Evolutionary conservation across 805 yeast genomes (phyloP), one percentile per base, ranked within the genome.

Genomic region (Komagataella kurtzmanii): DNA sequence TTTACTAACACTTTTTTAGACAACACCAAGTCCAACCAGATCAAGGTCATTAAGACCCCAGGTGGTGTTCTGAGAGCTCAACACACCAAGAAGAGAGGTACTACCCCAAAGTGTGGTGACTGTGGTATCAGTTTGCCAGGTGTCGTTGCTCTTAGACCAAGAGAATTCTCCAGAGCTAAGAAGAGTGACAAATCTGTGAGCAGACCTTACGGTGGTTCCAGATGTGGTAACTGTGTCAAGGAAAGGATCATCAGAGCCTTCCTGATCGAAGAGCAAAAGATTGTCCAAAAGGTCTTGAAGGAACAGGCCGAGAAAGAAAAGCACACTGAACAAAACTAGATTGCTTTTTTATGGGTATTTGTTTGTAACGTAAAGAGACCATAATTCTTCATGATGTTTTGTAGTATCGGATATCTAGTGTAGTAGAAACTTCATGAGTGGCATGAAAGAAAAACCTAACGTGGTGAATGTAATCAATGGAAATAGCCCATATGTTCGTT

Each of bases 21-120:
- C 96, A 93, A 93, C 96, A 90, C 99, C 85, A 85, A 84, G 77
- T 93, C 99, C 67, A 93, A 93, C 96, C 88, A 86, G 82, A 91
- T 93, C 82, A 91, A 87, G 90, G 95, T 91, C 77, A 96, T 91
- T 69, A 93, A 91, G 88, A 93, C 99, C 78, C 99, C 99, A 77
- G 99, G 99, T 83, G 98, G 98, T 73, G 85, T 85, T 77, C 84
- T 93, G 77, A 84, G 89, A 73, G 96, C 96, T 72, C 97, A 90
- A 77, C 99, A 93, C 81, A 80, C 88, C 71, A 88, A 88, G 85
- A 89, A 89, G 83, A 70, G 70, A 64, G 96, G 88, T 68, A 72
- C 95, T 68, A 82, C 88, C 78, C 85, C 84, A 71, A 84, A 82
- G 73, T 84, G 90, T 80, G 90, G 90, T 80, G 90, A 84, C 80